Conservation (phyloP, 768 basidiomycete species). For the Lentinula sp. region DNA sequence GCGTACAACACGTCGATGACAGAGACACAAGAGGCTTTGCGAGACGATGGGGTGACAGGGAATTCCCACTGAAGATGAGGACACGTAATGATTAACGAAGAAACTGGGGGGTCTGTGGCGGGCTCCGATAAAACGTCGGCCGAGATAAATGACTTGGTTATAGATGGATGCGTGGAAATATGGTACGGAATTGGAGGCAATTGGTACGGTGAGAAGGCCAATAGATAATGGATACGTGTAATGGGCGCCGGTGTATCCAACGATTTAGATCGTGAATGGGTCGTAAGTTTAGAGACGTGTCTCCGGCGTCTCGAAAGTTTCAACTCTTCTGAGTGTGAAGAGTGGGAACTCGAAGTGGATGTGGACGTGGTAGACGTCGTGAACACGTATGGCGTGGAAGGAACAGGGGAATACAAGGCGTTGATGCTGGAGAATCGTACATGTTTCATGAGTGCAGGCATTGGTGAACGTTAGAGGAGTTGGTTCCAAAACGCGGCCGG, state of each 20-base stretch:
- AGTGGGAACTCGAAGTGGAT: not conserved
- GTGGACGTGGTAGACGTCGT: not conserved
- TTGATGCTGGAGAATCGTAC: slow-evolving; percentile 8
- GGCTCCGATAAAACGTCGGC: slow-evolving; percentile 30
- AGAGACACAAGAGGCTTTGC: slow-evolving; percentile 26
- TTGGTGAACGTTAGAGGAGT: not conserved
- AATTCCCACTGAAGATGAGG: slow-evolving; percentile 22
- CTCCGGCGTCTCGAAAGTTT: not conserved
- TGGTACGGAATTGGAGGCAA: slow-evolving; percentile 32
- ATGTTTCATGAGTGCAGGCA: slow-evolving; percentile 5
- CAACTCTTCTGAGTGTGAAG: not conserved
- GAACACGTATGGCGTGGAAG: slow-evolving; percentile 1
- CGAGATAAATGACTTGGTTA: slow-evolving; percentile 17
- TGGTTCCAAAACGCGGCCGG: not conserved
- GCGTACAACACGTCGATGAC: slow-evolving; percentile 40
- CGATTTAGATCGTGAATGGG: not conserved
- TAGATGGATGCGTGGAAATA: slow-evolving; percentile 27
- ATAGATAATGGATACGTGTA: slow-evolving; percentile 1
- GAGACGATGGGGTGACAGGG: slow-evolving; percentile 21
- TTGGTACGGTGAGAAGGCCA: slow-evolving; percentile 26
- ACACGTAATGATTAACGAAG: slow-evolving; percentile 26
- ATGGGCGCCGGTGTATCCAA: not conserved
- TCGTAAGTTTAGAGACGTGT: slow-evolving; percentile 1
- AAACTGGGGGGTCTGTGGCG: slow-evolving; percentile 36
- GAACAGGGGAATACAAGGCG: slow-evolving; percentile 4